Evolutionary conservation across 495 filamentous ascomycete species (phyloP).

Genomic region (Glonium stellatum): DNA sequence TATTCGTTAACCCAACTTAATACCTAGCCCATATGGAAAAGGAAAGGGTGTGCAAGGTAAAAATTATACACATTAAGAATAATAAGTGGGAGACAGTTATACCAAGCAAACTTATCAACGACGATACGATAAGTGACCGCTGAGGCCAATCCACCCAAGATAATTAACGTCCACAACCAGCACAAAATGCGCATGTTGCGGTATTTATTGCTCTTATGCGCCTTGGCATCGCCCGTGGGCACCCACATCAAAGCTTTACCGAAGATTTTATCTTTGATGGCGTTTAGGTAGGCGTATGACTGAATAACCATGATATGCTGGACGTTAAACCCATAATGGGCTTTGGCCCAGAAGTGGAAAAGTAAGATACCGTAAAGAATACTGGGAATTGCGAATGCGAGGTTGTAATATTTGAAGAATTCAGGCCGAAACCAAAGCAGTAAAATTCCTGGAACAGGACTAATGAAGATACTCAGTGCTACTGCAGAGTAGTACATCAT

Average conservation of each 20-base stretch:
- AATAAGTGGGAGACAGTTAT: conserved; percentile 17
- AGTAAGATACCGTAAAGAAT: conserved; percentile 24
- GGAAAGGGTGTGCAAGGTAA: conserved; percentile 19
- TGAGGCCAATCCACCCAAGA: conserved; percentile 12
- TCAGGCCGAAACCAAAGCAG: conserved; percentile 29
- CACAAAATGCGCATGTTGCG: conserved; percentile 30
- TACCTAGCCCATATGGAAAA: conserved; percentile 6
- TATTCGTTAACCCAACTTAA: background rate
- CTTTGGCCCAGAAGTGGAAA: conserved; percentile 26
- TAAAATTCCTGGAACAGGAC: conserved; percentile 25
- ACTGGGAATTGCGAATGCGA: conserved; percentile 29
- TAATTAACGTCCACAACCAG: conserved; percentile 27
- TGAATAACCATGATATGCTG: conserved; percentile 29
- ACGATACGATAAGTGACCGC: conserved; percentile 19
- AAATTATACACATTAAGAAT: conserved; percentile 19
- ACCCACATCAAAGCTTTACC: conserved; percentile 25
- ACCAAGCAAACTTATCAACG: background rate
- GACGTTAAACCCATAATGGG: conserved; percentile 24
- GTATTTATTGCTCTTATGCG: conserved; percentile 29
- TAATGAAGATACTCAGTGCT: conserved; percentile 24
- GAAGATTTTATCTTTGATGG: conserved; percentile 27
- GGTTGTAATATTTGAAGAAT: conserved; percentile 31
- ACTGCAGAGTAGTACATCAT: conserved; percentile 29
- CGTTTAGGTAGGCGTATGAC: conserved; percentile 28
- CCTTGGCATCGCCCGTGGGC: conserved; percentile 25